Evolutionary conservation across 306 rosid species (phyloP).

Genomic region (Psophocarpus tetragonolobus): DNA sequence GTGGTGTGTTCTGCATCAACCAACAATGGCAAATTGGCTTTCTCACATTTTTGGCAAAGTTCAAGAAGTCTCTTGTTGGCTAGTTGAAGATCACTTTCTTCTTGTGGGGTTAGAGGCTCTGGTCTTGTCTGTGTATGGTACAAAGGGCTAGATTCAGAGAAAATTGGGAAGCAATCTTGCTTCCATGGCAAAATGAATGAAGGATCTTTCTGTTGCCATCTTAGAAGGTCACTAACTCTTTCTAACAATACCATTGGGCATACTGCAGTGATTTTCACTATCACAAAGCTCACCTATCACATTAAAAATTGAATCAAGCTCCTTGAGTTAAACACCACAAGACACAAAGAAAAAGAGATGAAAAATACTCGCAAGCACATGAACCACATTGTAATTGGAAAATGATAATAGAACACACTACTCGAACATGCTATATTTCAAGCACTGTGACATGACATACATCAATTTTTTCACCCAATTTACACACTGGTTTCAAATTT

Average conservation of each 20-base stretch:
- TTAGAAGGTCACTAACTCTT: constrained; percentile 68
- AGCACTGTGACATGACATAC: not conserved
- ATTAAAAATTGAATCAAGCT: not conserved
- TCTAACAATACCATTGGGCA: constrained; percentile 71
- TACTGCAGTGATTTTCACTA: constrained; percentile 79
- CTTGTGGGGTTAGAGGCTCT: constrained; percentile 55
- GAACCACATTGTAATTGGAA: not conserved
- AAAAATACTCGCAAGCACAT: not conserved
- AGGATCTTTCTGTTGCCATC: constrained; percentile 85
- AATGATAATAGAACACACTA: not conserved
- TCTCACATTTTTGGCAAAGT: constrained; percentile 53
- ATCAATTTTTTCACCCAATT: not conserved
- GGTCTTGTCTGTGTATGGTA: constrained; percentile 73
- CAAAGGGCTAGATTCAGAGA: constrained; percentile 64
- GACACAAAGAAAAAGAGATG: not conserved
- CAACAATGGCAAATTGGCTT: constrained; percentile 58
- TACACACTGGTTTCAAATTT: not conserved
- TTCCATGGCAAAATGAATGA: constrained; percentile 76
- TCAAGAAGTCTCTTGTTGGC: constrained; percentile 58
- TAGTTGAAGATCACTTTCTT: constrained; percentile 60
- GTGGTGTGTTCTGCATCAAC: constrained; percentile 83
- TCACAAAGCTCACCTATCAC: constrained; percentile 60
- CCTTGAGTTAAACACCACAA: not conserved
- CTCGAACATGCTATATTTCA: not conserved
- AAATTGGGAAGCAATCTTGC: constrained; percentile 61